Evolutionary conservation across 164 flowering plant genomes (phyloP).

Genomic region (Echeveria elegans): DNA sequence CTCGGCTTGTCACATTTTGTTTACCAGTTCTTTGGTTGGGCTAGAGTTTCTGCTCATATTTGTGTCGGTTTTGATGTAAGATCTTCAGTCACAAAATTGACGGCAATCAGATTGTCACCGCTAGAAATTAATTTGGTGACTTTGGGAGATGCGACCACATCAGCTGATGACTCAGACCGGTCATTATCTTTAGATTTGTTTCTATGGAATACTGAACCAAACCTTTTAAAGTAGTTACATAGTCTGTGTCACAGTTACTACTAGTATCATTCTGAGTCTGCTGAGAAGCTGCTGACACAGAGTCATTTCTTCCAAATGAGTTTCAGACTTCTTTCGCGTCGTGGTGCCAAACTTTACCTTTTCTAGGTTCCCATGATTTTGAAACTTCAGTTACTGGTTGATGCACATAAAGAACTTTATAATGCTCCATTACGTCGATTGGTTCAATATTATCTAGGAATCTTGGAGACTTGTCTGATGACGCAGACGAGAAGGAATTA

Average conservation of each 20-base stretch:
- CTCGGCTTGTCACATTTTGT: background rate
- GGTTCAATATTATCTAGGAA: conserved; percentile 61
- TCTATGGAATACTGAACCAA: conserved; percentile 47
- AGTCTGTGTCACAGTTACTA: conserved; percentile 43
- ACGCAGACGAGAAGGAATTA: conserved; percentile 23
- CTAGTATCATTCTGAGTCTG: conserved; percentile 23
- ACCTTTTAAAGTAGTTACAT: conserved; percentile 36
- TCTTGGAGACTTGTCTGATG: conserved; percentile 26
- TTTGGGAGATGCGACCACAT: conserved; percentile 28
- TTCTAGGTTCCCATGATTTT: conserved; percentile 79
- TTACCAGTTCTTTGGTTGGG: background rate
- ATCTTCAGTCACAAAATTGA: conserved; percentile 17
- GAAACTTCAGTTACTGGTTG: conserved; percentile 69
- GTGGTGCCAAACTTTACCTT: conserved; percentile 39
- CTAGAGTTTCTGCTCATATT: background rate
- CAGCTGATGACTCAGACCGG: conserved; percentile 15
- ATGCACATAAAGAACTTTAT: conserved; percentile 76
- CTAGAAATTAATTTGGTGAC: conserved; percentile 31
- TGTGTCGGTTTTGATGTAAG: background rate
- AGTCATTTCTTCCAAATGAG: conserved; percentile 14
- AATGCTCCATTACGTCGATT: conserved; percentile 61
- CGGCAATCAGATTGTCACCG: conserved; percentile 25
- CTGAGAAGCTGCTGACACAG: conserved; percentile 19
- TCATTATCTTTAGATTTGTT: conserved; percentile 30
- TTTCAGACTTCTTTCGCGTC: conserved; percentile 31